phyloP scores from a whole-genome alignment of 164 flowering plant genomes.

The Saururus chinensis region DNA sequence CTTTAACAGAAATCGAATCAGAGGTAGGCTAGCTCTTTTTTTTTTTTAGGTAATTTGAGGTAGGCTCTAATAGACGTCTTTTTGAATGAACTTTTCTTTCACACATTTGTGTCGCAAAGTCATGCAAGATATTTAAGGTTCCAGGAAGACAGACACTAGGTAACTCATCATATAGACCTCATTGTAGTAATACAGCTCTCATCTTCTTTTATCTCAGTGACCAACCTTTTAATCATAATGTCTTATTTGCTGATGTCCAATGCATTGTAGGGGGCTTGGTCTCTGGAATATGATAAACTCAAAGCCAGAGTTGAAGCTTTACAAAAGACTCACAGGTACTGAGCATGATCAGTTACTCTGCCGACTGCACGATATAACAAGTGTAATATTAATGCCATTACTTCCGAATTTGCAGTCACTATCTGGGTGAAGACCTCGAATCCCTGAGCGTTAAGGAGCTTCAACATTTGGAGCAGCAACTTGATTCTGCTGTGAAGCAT shows the following conservation, averaged over 20 bases:
- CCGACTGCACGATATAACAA: no score
- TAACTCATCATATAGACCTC: not conserved
- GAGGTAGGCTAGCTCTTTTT: no score
- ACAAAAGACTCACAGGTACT: constrained; percentile 56
- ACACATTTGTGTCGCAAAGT: no score
- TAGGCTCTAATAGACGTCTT: no score
- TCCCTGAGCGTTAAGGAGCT: constrained; percentile 55
- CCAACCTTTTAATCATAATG: no score
- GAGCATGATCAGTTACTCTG: no score
- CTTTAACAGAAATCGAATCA: constrained; percentile 19
- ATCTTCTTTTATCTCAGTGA: no score
- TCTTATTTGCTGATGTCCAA: not conserved
- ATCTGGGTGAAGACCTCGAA: constrained; percentile 56
- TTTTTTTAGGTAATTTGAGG: no score
- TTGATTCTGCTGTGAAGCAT: constrained; percentile 57
- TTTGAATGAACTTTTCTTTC: no score
- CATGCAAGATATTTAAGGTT: no score
- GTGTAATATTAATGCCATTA: no score
- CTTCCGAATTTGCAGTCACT: constrained; percentile 31
- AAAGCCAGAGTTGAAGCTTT: constrained; percentile 42
- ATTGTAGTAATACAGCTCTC: no score
- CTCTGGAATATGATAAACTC: constrained; percentile 48
- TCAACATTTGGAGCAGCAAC: constrained; percentile 71
- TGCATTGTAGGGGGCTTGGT: constrained; percentile 34
- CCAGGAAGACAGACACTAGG: not conserved